A percentile compares a stretch with the other conserved stretches of the same genome.
These are phyloP conservation scores for Rhododendron ferrugineum DNA, from an alignment of 148 eudicot genomes.

Conservation along the genomic window DNA sequence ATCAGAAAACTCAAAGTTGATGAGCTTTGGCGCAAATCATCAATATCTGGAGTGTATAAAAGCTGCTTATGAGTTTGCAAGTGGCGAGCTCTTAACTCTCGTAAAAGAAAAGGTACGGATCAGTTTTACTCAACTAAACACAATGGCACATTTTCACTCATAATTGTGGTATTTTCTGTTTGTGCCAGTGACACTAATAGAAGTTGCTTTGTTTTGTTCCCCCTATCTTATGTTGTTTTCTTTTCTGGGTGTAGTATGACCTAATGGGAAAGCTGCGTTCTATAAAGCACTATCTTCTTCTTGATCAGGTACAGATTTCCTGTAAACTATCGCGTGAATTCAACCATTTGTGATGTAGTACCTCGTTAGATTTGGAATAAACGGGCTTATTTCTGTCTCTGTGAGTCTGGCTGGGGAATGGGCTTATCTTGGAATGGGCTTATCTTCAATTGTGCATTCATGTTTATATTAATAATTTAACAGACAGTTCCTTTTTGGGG, in stretches of 20 bases:
- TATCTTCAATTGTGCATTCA: not conserved
- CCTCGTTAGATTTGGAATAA: not conserved
- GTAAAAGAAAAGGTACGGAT: conserved; percentile 74
- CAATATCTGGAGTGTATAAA: conserved; percentile 89
- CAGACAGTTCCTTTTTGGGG: not conserved
- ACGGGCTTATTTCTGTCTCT: not conserved
- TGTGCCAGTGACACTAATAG: not conserved
- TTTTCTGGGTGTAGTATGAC: conserved; percentile 50
- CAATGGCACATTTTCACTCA: not conserved
- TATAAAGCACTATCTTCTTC: conserved; percentile 92
- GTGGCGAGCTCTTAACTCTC: conserved; percentile 89
- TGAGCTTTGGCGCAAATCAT: conserved; percentile 74
- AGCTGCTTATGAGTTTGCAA: conserved; percentile 91
- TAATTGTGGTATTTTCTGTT: not conserved
- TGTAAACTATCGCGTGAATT: not conserved
- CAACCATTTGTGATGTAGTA: not conserved
- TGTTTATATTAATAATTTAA: not conserved
- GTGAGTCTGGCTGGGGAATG: not conserved
- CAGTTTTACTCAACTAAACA: conserved; percentile 4
- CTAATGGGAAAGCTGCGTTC: conserved; percentile 87
- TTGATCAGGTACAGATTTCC: conserved; percentile 75
- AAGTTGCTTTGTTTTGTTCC: conserved; percentile 12
- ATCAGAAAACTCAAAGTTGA: conserved; percentile 74
- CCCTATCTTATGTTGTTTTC: not conserved
- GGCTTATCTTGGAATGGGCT: not conserved